These are phyloP conservation scores for Fusarium coffeatum DNA, from an alignment of 2,329 filamentous ascomycete genomes.

Conservation along the genomic window DNA sequence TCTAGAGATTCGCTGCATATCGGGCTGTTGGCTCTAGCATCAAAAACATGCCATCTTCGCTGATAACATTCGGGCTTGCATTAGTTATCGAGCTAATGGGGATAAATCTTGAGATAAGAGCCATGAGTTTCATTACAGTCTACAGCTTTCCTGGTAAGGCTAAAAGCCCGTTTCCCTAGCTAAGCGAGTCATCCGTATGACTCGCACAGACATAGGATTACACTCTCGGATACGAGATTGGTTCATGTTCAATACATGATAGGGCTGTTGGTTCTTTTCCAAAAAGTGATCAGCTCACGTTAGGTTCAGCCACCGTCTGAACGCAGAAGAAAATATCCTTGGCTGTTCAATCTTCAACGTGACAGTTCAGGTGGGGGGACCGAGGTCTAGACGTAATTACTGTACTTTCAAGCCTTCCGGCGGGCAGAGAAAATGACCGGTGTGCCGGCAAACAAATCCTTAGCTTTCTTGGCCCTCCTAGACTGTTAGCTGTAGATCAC, in stretches of 20 bases:
- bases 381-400: neutral
- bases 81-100: accelerated
- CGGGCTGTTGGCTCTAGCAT: accelerated
- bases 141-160: neutral
- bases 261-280: neutral
- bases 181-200: neutral
- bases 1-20: neutral
- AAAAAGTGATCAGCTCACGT: too few relatives aligned
- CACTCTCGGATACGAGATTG: neutral
- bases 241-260: neutral
- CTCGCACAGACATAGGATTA: neutral
- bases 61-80: neutral
- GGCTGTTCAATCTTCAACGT: neutral
- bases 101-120: neutral
- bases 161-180: neutral
- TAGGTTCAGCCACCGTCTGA: neutral
- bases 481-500: neutral
- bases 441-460: too few relatives aligned
- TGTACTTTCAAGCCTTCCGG: accelerated
- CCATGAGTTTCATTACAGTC: accelerated
- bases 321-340: neutral
- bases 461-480: too few relatives aligned
- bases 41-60: accelerated
- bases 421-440: too few relatives aligned
- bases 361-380: neutral